A percentile compares a stretch with the other conserved stretches of the same genome.
phyloP scores from a whole-genome alignment of 176 grass and related monocot species.

The Cymbopogon citratus region DNA sequence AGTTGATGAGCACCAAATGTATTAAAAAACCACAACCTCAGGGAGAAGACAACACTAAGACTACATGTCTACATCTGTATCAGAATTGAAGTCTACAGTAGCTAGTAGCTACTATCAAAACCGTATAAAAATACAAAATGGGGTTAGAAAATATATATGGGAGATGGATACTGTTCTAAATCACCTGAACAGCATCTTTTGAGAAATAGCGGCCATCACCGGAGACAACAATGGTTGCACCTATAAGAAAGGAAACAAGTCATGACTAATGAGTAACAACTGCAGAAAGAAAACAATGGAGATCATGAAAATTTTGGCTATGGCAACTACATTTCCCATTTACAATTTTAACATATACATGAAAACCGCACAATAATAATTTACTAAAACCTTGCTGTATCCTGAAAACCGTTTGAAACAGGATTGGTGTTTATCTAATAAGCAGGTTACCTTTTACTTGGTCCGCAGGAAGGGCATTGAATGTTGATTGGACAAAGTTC shows the following conservation, averaged over 20 bases:
- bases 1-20: background rate
- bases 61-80: background rate
- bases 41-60: background rate
- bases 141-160: background rate
- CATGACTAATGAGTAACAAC: background rate
- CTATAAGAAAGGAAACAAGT: slow-evolving; percentile 33
- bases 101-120: background rate
- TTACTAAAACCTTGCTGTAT: background rate
- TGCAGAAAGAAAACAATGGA: background rate
- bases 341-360: background rate
- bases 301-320: background rate
- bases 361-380: background rate
- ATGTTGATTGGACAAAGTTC: slow-evolving; percentile 97
- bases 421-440: slow-evolving; percentile 15
- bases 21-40: background rate
- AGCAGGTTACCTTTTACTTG: slow-evolving; percentile 73
- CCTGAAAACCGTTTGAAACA: background rate
- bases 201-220: slow-evolving; percentile 99
- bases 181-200: slow-evolving; percentile 94
- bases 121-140: background rate
- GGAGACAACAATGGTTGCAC: slow-evolving; percentile 94
- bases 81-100: background rate
- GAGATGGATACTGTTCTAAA: slow-evolving; percentile 3
- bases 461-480: slow-evolving; percentile 78
- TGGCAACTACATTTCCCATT: slow-evolving; percentile 6